phyloP scores from a whole-genome alignment of 257 asterid species.

The Jacaranda copaia region DNA sequence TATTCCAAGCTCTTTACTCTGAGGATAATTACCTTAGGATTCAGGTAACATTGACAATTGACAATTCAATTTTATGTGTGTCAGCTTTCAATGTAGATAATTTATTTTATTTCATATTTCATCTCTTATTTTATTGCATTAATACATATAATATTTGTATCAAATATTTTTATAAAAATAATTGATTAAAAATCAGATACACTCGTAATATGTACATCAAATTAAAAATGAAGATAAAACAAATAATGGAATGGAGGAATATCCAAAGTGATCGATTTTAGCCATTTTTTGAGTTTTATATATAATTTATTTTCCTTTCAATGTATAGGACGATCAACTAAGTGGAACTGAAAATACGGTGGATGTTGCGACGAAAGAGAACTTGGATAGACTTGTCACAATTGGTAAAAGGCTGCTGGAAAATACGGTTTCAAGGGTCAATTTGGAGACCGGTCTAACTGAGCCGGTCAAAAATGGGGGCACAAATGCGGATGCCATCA shows the following conservation, averaged over 20 bases:
- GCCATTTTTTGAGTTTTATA: neutral
- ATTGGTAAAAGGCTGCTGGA: slow-evolving; percentile 51
- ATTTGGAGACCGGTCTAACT: slow-evolving; percentile 48
- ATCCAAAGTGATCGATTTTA: no score
- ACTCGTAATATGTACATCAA: no score
- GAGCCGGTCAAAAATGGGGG: slow-evolving; percentile 53
- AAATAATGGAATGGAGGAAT: no score
- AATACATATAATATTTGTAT: no score
- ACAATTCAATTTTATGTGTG: neutral
- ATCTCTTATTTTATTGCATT: no score
- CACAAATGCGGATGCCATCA: slow-evolving; percentile 51
- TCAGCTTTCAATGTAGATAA: no score
- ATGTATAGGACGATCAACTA: slow-evolving; percentile 54
- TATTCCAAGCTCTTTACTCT: slow-evolving; percentile 50
- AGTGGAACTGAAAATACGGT: slow-evolving; percentile 49
- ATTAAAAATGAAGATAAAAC: no score
- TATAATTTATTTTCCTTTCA: no score
- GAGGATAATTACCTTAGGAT: slow-evolving; percentile 58
- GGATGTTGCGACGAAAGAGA: slow-evolving; percentile 56
- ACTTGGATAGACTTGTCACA: slow-evolving; percentile 49
- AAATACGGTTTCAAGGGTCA: slow-evolving; percentile 49
- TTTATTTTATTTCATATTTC: no score
- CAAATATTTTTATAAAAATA: no score
- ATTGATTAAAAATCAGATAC: no score
- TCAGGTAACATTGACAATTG: slow-evolving; percentile 44